Base-by-base conservation (phyloP, 2,329 filamentous ascomycete genomes). In the Bisporella sp. region DNA sequence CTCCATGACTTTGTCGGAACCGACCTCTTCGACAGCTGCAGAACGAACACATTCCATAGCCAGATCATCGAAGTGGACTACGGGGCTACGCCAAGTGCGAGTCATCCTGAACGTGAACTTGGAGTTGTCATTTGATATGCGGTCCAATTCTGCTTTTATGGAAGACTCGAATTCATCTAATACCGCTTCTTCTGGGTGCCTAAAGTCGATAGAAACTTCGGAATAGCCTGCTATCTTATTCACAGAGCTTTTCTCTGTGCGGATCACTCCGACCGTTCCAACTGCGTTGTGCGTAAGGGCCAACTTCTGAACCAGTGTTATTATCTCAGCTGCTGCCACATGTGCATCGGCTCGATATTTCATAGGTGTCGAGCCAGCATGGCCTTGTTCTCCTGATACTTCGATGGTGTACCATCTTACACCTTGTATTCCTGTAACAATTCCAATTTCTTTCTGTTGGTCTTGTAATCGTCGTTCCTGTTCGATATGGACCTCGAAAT, bases 401-500 rank as follows among this genome's bases (percentile, higher is more conserved):
- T 77, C 77, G 32, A 89, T 65, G 0, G 79, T 81, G 64, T 81
- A 83, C 87, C 87, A 90, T 51, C 54, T 58, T 54, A 61, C 60
- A 2, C 82, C 84, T 64, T 90, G 86, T 1, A 87, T 84, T 3
- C 84, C 85, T 28, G 77, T 76, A 6, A 91, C 87, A 5, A 88
- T 75, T 12, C 84, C 83, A 42, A 91, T 74, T 49, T 81, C 81
- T 58, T 82, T 76, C 32, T 73, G 68, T 32, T 76, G 71, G 12
- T 74, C 73, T 59, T 90, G 82, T 1, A 95, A 74, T 30, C 87
- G 78, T 0, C 86, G 87, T 0, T 87, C 87, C 64, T 95, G 89
- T 64, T 95, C 59, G 29, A 60, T 62, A 62, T 92, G 88, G 6
- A 92, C 73, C 66, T 92, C 87, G 59, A 92, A 91, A 64, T 91